Evolutionary conservation across 495 filamentous ascomycete genomes (phyloP).

Genomic region (Staphylotrichum longicolle): DNA sequence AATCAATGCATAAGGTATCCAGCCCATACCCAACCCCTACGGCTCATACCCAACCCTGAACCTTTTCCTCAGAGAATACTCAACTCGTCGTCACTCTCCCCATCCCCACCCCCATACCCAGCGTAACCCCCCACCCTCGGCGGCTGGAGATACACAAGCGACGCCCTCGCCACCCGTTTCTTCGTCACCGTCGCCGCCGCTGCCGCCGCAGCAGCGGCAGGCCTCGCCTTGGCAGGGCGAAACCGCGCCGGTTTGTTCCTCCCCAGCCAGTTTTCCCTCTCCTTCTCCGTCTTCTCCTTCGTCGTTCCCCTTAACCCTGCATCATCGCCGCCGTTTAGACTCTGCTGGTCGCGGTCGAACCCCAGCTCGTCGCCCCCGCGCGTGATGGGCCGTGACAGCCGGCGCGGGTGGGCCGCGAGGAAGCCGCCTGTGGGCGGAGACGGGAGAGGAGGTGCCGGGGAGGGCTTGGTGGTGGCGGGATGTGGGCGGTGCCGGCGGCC

Average conservation of each 20-base stretch:
- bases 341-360: neutral
- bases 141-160: slow-evolving; percentile 13
- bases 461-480: neutral
- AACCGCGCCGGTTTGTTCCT: slow-evolving; percentile 19
- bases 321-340: neutral
- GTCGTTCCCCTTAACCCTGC: neutral
- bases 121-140: neutral
- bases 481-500: neutral
- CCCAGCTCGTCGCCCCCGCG: slow-evolving; percentile 16
- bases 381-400: slow-evolving; percentile 15
- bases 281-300: neutral
- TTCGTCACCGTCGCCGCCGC: neutral
- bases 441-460: neutral
- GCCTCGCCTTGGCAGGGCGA: neutral
- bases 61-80: slow-evolving; percentile 4
- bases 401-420: slow-evolving; percentile 20
- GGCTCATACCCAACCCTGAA: neutral
- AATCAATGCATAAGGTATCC: neutral
- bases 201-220: neutral
- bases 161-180: slow-evolving; percentile 12
- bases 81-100: slow-evolving; percentile 25
- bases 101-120: neutral
- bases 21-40: neutral
- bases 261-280: slow-evolving; percentile 1
- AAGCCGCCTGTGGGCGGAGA: neutral